A percentile compares a stretch with the other conserved stretches of the same genome.
Evolutionary conservation across 345 rosid species (phyloP).

Genomic region (Populus deltoides): DNA sequence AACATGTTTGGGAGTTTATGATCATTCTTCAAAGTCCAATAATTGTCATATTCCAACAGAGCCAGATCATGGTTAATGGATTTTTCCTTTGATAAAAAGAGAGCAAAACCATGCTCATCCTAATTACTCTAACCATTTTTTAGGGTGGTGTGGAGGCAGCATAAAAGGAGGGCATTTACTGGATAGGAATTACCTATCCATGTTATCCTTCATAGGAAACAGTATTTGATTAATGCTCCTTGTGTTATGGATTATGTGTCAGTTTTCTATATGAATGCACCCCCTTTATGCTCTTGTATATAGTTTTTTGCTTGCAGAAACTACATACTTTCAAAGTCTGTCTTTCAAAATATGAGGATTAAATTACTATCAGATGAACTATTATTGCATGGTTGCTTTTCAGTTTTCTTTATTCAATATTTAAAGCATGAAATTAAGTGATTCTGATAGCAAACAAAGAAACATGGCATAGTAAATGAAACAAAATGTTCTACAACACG

Average conservation of each 20-base stretch:
- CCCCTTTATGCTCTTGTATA: background rate
- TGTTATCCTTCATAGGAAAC: background rate
- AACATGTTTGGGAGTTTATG: background rate
- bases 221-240: background rate
- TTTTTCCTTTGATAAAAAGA: background rate
- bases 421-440: background rate
- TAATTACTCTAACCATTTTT: background rate
- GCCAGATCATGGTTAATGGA: background rate
- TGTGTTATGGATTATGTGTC: background rate
- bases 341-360: background rate
- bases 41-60: background rate
- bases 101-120: background rate
- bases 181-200: background rate
- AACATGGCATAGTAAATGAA: background rate
- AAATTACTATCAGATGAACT: background rate
- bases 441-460: background rate
- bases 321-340: background rate
- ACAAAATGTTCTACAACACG: background rate
- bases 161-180: background rate
- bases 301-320: background rate
- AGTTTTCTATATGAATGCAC: background rate
- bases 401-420: background rate
- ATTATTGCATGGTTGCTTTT: background rate
- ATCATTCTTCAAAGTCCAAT: background rate
- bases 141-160: background rate